Evolutionary conservation across 345 rosid species (phyloP).

Genomic region (Leavenworthia alabamica): DNA sequence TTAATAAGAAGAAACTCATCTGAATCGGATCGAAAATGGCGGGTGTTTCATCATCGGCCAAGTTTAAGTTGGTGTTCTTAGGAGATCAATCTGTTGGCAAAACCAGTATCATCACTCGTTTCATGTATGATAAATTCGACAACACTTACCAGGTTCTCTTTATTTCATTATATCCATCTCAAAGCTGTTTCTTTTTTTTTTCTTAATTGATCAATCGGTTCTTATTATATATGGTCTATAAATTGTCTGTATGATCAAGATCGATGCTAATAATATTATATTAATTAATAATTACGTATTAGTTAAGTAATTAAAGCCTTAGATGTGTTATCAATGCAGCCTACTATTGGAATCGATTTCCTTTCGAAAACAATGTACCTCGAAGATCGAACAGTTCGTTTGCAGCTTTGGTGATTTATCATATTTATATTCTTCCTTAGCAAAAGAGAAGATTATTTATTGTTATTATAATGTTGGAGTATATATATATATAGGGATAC

Average conservation of each 20-base stretch:
- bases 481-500: slow-evolving; percentile 92
- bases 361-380: slow-evolving; percentile 92
- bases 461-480: not conserved
- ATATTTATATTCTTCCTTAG: no score
- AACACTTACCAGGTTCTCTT: slow-evolving; percentile 87
- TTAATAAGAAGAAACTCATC: not conserved
- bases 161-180: no score
- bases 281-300: not conserved
- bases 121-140: slow-evolving; percentile 91
- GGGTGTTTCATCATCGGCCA: slow-evolving; percentile 64
- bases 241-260: not conserved
- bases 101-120: slow-evolving; percentile 89
- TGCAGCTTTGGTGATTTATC: slow-evolving; percentile 79
- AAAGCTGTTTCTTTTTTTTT: not conserved
- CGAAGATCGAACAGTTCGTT: slow-evolving; percentile 85
- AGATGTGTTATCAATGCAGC: slow-evolving; percentile 35
- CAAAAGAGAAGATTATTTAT: no score
- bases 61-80: slow-evolving; percentile 71
- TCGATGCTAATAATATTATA: slow-evolving; percentile 7
- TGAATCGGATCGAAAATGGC: slow-evolving; percentile 42
- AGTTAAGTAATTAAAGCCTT: not conserved
- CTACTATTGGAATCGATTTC: slow-evolving; percentile 90
- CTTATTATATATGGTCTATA: not conserved
- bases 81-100: slow-evolving; percentile 89
- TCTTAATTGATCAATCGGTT: not conserved